Base-by-base conservation (phyloP, 306 rosid species). In the Vigna hirtella region DNA sequence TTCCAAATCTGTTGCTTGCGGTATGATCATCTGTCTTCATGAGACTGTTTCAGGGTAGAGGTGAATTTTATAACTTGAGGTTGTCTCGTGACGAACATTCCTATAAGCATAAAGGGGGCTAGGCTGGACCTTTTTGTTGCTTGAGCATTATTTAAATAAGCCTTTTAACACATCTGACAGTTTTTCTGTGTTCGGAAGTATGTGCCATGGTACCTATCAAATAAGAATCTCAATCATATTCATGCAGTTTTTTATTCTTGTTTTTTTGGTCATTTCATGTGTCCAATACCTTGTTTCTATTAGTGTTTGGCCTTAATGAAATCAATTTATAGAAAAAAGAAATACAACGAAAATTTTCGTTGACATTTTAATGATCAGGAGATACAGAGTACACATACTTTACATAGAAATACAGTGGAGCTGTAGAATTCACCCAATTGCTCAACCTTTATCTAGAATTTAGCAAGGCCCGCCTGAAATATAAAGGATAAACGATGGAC, bases 401-500 rank as follows among this genome's bases (percentile, higher is more conserved):
- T 77, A 85, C 85, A 85, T 74, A 56, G 34, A 66, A 73, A 80
- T 56, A 79, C 76, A 75, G 49, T 73, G 76, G 73, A 83, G 87
- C 81, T 73, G 70, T 82, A 64, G 83, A 74, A 82, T 79, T 86
- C 84, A 56, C 79, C 88, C 49, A 45, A 53, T 67, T 48, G 80
- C 77, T 78, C 72, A 58, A 82, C 69, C 66, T 58, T 74, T 48
- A 28, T 76, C 59, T 6, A 61, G 58, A 47, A 74, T 67, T 77
- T 18, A 66, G 48, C 55, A 65, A 74, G 52, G 24, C 77, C 83
- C 82, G 18, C 77, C 83, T 82, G 89, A 72, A 84, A 69, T 75
- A 72, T 22, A 81, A n/a, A n/a, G 76, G 77, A 56, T 28, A 26
- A 47, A 74, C 42, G 17, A 9, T 50, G 67, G 69, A 47, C 10